Evolutionary conservation across 2,329 filamentous ascomycete genomes (phyloP).

Genomic region (Aspergillus quadrilineatus): DNA sequence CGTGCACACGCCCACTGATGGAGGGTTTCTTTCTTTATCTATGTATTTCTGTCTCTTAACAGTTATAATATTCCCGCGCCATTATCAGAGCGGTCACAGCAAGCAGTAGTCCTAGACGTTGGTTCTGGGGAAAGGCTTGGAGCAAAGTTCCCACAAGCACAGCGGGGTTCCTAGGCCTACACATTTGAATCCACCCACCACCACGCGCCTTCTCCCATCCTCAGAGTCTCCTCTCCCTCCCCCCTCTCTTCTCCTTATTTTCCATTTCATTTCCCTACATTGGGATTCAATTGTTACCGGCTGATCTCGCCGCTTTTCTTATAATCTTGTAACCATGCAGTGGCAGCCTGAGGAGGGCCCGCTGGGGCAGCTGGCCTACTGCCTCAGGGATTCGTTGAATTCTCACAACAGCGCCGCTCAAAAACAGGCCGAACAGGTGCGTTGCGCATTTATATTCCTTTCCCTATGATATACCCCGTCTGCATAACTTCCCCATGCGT

Average conservation of each 20-base stretch:
- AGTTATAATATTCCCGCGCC: not conserved
- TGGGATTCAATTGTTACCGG: constrained; percentile 13
- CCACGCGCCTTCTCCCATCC: not conserved
- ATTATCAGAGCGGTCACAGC: not conserved
- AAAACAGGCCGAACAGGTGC: constrained; percentile 84
- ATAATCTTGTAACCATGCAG: constrained; percentile 59
- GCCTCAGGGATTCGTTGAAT: constrained; percentile 87
- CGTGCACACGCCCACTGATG: not conserved
- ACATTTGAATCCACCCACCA: constrained; percentile 8
- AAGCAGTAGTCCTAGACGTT: not conserved
- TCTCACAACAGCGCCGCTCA: constrained; percentile 75
- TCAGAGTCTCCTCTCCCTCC: constrained; percentile 10
- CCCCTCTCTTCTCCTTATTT: constrained; percentile 7
- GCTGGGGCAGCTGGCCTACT: constrained; percentile 83
- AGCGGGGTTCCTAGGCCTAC: constrained; percentile 25
- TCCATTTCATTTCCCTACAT: constrained; percentile 8
- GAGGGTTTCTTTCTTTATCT: not conserved
- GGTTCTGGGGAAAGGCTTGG: constrained; percentile 18
- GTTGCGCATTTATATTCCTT: constrained; percentile 35
- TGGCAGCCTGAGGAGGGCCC: constrained; percentile 91
- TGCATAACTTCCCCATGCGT: not conserved
- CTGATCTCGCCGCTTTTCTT: constrained; percentile 7
- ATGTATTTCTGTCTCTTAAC: not conserved
- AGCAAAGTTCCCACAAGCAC: constrained; percentile 18
- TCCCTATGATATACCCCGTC: constrained; percentile 11